Evolutionary conservation across 306 rosid species (phyloP).

Genomic region (barrel medic (Medicago truncatula)): MtrunA17r5.0-ANR NC_053047.1:42247001-42247500

Average conservation of each 20-base stretch:
- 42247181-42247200: slow-evolving; percentile 85
- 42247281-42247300: slow-evolving; percentile 27
- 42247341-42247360: slow-evolving; percentile 67
- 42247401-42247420: slow-evolving; percentile 93
- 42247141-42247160: slow-evolving; percentile 93
- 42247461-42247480: slow-evolving; percentile 3
- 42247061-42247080: slow-evolving; percentile 8
- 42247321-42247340: slow-evolving; percentile 8
- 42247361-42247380: slow-evolving; percentile 86
- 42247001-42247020: slow-evolving; percentile 24
- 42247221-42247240: slow-evolving; percentile 93
- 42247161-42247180: slow-evolving; percentile 97
- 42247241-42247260: slow-evolving; percentile 81
- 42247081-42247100: slow-evolving; percentile 7
- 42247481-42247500: slow-evolving; percentile 25
- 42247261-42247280: slow-evolving; percentile 57
- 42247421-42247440: slow-evolving; percentile 88
- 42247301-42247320: slow-evolving; percentile 9
- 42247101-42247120: background rate
- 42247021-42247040: slow-evolving; percentile 1
- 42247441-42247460: slow-evolving; percentile 83
- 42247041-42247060: background rate
- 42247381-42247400: slow-evolving; percentile 76
- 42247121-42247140: slow-evolving; percentile 65
- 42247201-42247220: slow-evolving; percentile 85